These are phyloP conservation scores for Kazachstania africana DNA, from an alignment of 805 yeast genomes.

Conservation along the genomic window DNA sequence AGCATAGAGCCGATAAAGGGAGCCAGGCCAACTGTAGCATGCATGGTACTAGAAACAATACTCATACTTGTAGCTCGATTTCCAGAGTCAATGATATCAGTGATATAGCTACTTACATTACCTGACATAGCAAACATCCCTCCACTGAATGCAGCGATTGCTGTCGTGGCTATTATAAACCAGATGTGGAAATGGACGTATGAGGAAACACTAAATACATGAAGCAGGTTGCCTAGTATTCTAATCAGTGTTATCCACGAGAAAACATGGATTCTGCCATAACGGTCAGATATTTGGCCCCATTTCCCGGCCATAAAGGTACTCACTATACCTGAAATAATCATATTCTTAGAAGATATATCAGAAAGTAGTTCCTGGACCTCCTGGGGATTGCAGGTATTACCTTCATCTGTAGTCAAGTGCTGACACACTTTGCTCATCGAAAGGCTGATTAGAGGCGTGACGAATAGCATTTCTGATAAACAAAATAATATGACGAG, in stretches of 20 bases:
- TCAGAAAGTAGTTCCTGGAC: conserved; percentile 37
- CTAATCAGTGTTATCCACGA: conserved; percentile 22
- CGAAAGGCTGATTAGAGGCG: conserved; percentile 29
- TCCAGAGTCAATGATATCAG: conserved; percentile 59
- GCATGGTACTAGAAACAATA: conserved; percentile 44
- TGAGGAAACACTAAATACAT: conserved; percentile 23
- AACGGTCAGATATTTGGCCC: conserved; percentile 51
- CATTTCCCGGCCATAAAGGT: conserved; percentile 49
- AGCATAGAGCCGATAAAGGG: conserved; percentile 45
- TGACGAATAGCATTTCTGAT: conserved; percentile 28
- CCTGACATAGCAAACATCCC: conserved; percentile 45
- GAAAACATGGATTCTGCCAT: conserved; percentile 48
- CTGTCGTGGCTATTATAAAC: conserved; percentile 33
- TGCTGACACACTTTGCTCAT: conserved; percentile 33
- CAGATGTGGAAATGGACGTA: conserved; percentile 27
- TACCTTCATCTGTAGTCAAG: conserved; percentile 18
- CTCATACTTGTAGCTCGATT: conserved; percentile 51
- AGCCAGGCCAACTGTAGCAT: conserved; percentile 51
- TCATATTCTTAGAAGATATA: conserved; percentile 34
- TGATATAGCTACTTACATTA: conserved; percentile 53
- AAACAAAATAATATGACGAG: conserved; percentile 33
- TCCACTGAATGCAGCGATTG: conserved; percentile 48
- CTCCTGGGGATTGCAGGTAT: conserved; percentile 17
- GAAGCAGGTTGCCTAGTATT: conserved; percentile 13
- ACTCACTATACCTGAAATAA: conserved; percentile 34